These are phyloP conservation scores for Candida ovalis DNA, from an alignment of 805 yeast species.

Conservation along the genomic window DNA sequence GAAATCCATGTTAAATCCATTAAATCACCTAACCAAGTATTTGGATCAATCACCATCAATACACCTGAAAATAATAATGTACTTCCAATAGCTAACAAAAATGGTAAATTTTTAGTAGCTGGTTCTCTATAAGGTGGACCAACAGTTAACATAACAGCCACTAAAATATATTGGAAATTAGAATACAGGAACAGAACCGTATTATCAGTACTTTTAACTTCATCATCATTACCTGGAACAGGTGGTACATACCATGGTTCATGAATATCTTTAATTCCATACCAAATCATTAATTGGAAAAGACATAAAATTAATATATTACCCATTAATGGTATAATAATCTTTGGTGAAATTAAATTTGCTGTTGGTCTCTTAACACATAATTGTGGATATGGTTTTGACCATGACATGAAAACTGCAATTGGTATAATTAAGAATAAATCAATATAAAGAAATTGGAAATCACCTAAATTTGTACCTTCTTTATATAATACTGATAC, in stretches of 20 bases:
- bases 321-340: conserved; percentile 76
- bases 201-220: conserved; percentile 85
- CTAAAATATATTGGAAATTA: conserved; percentile 83
- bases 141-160: conserved; percentile 78
- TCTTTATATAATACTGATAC: conserved; percentile 80
- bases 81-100: conserved; percentile 53
- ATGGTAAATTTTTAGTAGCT: conserved; percentile 62
- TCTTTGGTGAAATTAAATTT: conserved; percentile 84
- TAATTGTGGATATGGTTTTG: conserved; percentile 64
- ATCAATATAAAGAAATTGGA: conserved; percentile 94
- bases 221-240: conserved; percentile 74
- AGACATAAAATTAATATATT: conserved; percentile 59
- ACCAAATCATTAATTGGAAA: conserved; percentile 73
- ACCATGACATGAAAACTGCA: conserved; percentile 98
- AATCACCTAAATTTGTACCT: conserved; percentile 94
- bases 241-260: conserved; percentile 80
- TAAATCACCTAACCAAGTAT: conserved; percentile 54
- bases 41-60: conserved; percentile 53
- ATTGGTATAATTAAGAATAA: conserved; percentile 85
- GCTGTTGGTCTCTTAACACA: conserved; percentile 86
- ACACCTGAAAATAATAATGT: conserved; percentile 47
- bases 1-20: conserved; percentile 74
- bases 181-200: conserved; percentile 78
- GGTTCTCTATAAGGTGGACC: conserved; percentile 94
- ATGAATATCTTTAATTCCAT: conserved; percentile 38